Evolutionary conservation across 805 yeast species (phyloP).

Genomic region (Wickerhamomyces pijperi): DNA sequence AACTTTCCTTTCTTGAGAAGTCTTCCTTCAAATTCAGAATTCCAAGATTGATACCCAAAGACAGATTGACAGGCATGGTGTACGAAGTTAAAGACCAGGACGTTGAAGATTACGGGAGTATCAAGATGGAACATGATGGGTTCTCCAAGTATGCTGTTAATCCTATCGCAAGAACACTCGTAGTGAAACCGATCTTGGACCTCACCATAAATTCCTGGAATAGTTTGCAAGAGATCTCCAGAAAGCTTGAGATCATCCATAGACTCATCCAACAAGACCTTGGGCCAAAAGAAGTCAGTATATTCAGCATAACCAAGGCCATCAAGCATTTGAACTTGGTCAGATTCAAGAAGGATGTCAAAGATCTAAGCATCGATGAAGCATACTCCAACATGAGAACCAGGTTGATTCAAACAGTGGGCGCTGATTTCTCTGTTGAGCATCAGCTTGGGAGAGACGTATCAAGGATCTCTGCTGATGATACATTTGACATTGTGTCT

Average conservation of each 20-base stretch:
- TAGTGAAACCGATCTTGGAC: slow-evolving; percentile 24
- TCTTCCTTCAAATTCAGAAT: slow-evolving; percentile 36
- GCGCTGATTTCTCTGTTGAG: slow-evolving; percentile 14
- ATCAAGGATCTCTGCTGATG: slow-evolving; percentile 1
- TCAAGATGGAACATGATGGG: slow-evolving; percentile 20
- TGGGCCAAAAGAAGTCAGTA: slow-evolving; percentile 30
- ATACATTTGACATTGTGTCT: slow-evolving; percentile 15
- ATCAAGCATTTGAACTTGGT: slow-evolving; percentile 23
- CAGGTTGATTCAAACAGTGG: slow-evolving; percentile 8
- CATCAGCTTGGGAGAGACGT: slow-evolving; percentile 11
- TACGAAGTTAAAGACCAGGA: slow-evolving; percentile 8
- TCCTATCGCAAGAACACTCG: slow-evolving; percentile 20
- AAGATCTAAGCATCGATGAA: slow-evolving; percentile 10
- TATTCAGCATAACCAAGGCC: slow-evolving; percentile 26
- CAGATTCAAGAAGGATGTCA: slow-evolving; percentile 10
- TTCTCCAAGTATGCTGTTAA: slow-evolving; percentile 22
- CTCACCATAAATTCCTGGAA: slow-evolving; percentile 31
- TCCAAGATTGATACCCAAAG: slow-evolving; percentile 37
- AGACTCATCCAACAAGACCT: slow-evolving; percentile 25
- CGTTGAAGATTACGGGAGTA: slow-evolving; percentile 17
- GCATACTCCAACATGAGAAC: slow-evolving; percentile 19
- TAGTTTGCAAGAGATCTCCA: slow-evolving; percentile 25
- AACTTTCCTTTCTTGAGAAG: slow-evolving; percentile 35
- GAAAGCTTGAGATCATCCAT: slow-evolving; percentile 36
- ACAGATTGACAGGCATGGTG: slow-evolving; percentile 21